Evolutionary conservation across 495 filamentous ascomycete genomes (phyloP).

Genomic region (Penicillium egyptiacum): DNA sequence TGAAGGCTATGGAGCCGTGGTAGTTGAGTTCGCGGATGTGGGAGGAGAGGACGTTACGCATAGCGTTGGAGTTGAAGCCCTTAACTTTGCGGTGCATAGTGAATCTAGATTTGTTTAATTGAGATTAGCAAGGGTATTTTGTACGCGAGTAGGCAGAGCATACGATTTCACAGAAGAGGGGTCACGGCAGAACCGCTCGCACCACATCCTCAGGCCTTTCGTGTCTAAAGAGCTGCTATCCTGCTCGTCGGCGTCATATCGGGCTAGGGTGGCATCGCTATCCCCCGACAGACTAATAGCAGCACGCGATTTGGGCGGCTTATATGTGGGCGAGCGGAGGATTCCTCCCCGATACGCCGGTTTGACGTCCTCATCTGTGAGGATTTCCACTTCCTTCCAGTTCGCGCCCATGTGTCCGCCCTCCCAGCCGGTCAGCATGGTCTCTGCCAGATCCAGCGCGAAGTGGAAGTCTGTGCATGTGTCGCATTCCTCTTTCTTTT

Average conservation of each 20-base stretch:
- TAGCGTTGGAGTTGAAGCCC: constrained; percentile 34
- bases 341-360: constrained; percentile 36
- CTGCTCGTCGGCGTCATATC: constrained; percentile 12
- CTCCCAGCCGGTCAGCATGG: constrained; percentile 36
- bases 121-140: not conserved
- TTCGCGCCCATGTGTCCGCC: constrained; percentile 4
- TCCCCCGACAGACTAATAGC: constrained; percentile 5
- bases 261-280: constrained; percentile 17
- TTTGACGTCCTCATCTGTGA: constrained; percentile 28
- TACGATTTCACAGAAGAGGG: constrained; percentile 45
- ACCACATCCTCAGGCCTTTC: constrained; percentile 35
- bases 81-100: constrained; percentile 37
- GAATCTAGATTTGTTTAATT: constrained; percentile 28
- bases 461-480: constrained; percentile 43
- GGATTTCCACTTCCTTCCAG: constrained; percentile 27
- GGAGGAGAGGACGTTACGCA: constrained; percentile 36
- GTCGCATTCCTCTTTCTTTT: constrained; percentile 32
- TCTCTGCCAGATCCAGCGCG: constrained; percentile 37
- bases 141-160: not conserved
- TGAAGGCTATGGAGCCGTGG: constrained; percentile 34
- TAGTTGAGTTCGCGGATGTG: constrained; percentile 47
- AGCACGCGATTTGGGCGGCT: constrained; percentile 12
- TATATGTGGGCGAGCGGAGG: constrained; percentile 23
- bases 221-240: not conserved
- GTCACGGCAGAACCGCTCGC: constrained; percentile 42